Conservation (phyloP, 1,284 basidiomycete species). For the Farysia itapuensis region DNA sequence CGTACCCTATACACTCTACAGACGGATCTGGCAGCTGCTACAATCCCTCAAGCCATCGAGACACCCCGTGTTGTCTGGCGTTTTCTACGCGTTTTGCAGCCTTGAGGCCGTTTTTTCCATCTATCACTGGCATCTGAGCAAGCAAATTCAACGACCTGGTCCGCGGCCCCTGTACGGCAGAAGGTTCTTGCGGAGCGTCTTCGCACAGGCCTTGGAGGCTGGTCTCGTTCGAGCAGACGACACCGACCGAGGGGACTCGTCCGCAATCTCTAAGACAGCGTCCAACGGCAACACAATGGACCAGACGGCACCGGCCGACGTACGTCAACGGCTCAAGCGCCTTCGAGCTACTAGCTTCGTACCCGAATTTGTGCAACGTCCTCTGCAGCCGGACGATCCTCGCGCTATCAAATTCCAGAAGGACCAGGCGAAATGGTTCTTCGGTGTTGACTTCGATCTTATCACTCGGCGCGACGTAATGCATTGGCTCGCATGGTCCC, state of each 20-base stretch:
- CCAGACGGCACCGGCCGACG: conserved; percentile 2
- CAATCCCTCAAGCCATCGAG: conserved; percentile 1
- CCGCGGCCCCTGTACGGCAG: conserved; percentile 31
- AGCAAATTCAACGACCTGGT: conserved; percentile 34
- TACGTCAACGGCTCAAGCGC: conserved; percentile 19
- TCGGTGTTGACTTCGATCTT: conserved; percentile 21
- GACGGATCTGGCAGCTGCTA: not conserved
- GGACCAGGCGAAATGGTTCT: conserved; percentile 51
- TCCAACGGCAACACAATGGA: not conserved
- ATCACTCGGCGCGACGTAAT: conserved; percentile 45
- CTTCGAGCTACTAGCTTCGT: conserved; percentile 36
- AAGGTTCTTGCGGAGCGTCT: conserved; percentile 29
- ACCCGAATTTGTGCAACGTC: conserved; percentile 37
- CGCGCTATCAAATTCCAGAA: conserved; percentile 45
- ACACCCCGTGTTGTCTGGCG: not conserved
- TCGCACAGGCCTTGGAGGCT: conserved; percentile 34
- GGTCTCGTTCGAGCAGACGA: conserved; percentile 16
- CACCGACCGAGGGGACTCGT: conserved; percentile 6
- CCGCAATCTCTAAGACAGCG: conserved; percentile 4
- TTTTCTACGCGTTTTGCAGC: conserved; percentile 25
- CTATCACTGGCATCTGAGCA: conserved; percentile 32
- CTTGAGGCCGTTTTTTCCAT: conserved; percentile 48
- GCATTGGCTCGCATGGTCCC: conserved; percentile 56
- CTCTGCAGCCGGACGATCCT: conserved; percentile 40
- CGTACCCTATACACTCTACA: not conserved